These are phyloP conservation scores for Skeletonema tropicum DNA, from an alignment of 108 stramenopile species.

Conservation along the genomic window DNA sequence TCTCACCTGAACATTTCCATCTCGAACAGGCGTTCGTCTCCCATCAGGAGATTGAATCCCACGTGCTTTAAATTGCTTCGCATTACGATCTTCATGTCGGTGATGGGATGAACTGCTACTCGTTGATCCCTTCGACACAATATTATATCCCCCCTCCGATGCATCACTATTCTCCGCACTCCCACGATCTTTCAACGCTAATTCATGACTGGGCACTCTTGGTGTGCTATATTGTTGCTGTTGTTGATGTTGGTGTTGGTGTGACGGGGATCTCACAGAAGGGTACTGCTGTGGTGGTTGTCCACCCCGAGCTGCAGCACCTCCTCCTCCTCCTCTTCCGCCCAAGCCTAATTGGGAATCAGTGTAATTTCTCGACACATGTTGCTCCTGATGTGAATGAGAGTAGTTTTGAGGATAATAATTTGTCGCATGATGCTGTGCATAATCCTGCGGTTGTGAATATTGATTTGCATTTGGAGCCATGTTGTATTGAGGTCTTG, in stretches of 20 bases:
- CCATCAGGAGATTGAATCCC: conserved; percentile 27
- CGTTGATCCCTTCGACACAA: background rate
- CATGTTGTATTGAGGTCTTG: conserved; percentile 13
- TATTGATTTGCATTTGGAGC: conserved; percentile 12
- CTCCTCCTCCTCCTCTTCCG: conserved; percentile 4
- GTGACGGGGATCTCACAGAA: background rate
- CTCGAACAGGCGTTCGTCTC: conserved; percentile 40
- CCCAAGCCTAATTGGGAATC: conserved; percentile 25
- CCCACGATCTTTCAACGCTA: conserved; percentile 40
- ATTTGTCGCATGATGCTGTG: background rate
- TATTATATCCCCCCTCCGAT: conserved; percentile 20
- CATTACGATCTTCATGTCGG: background rate
- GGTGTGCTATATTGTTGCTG: conserved; percentile 14
- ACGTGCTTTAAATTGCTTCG: conserved; percentile 5
- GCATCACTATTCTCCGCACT: conserved; percentile 39
- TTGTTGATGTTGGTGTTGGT: background rate
- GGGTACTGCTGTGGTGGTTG: conserved; percentile 12
- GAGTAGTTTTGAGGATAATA: background rate
- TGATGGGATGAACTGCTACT: background rate
- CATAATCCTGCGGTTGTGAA: background rate
- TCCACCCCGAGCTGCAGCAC: background rate
- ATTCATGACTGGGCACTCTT: conserved; percentile 17
- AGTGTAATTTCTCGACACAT: conserved; percentile 17
- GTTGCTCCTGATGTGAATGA: background rate
- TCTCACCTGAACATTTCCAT: conserved; percentile 35